Percentiles rank a stretch among this genome's conserved stretches.
Conservation (phyloP, 169 alveolate species). For the Plasmodium cynomolgi region DNA sequence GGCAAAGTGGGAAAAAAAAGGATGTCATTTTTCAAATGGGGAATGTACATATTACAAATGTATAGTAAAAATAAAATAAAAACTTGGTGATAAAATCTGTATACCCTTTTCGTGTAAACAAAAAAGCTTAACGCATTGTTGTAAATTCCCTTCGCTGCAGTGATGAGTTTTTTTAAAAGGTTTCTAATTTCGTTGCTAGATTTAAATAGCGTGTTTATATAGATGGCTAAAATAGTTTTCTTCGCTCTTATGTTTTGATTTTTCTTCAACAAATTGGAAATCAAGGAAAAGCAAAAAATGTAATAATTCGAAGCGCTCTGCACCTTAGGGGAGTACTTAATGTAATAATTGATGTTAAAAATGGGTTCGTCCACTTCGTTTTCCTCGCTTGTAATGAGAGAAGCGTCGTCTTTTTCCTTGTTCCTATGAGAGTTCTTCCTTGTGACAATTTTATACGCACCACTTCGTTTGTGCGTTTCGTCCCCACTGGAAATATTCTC, state of each 20-base stretch:
- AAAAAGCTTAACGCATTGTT: constrained; percentile 42
- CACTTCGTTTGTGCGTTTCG: not conserved
- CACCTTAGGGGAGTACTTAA: constrained; percentile 9
- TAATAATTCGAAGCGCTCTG: constrained; percentile 10
- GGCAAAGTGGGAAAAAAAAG: constrained; percentile 46
- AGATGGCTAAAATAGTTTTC: constrained; percentile 53
- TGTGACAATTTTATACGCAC: not conserved
- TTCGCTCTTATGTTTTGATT: constrained; percentile 62
- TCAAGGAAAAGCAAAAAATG: constrained; percentile 57
- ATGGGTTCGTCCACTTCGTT: constrained; percentile 5
- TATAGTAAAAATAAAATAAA: constrained; percentile 64
- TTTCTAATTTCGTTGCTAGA: constrained; percentile 53
- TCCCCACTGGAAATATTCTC: not conserved
- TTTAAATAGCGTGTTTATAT: constrained; percentile 54
- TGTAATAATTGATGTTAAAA: constrained; percentile 67
- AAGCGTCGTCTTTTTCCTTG: not conserved
- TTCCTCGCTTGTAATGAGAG: not conserved
- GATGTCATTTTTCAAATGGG: constrained; percentile 67
- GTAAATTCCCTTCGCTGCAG: constrained; percentile 72
- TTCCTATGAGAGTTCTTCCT: not conserved
- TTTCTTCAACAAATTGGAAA: constrained; percentile 67
- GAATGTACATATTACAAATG: constrained; percentile 61
- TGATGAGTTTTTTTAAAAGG: constrained; percentile 67
- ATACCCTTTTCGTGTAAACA: constrained; percentile 58
- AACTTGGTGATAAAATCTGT: constrained; percentile 57